These are phyloP conservation scores for Thalassiosira exigua DNA, from an alignment of 352 stramenopile species.

Conservation along the genomic window DNA sequence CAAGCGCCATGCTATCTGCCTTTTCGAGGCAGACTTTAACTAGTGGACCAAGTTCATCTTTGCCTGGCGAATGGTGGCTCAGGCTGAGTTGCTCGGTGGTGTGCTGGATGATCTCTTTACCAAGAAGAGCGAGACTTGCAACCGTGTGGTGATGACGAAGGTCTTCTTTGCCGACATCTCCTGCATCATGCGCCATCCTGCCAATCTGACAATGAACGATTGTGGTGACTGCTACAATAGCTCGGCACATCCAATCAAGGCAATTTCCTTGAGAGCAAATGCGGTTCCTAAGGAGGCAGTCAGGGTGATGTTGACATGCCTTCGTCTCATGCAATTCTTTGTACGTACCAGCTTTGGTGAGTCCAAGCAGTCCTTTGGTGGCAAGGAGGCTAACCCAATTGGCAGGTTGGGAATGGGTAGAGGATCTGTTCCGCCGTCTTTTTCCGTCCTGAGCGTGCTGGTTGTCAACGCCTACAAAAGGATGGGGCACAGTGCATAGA, in stretches of 20 bases:
- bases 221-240: slow-evolving; percentile 5
- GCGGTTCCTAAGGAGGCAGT: slow-evolving; percentile 5
- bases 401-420: slow-evolving; percentile 24
- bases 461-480: slow-evolving; percentile 26
- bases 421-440: slow-evolving; percentile 11
- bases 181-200: not conserved
- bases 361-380: slow-evolving; percentile 12
- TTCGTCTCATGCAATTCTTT: slow-evolving; percentile 7
- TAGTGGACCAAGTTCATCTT: slow-evolving; percentile 25
- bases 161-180: slow-evolving; percentile 16
- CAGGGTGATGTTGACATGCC: slow-evolving; percentile 4
- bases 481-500: slow-evolving; percentile 9
- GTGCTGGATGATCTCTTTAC: slow-evolving; percentile 30
- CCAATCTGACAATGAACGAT: not conserved
- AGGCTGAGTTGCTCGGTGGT: not conserved
- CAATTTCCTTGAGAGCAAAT: not conserved
- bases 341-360: not conserved
- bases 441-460: slow-evolving; percentile 3
- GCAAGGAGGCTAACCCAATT: slow-evolving; percentile 5
- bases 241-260: not conserved
- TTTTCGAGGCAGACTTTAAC: slow-evolving; percentile 47
- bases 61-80: not conserved
- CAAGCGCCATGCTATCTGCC: slow-evolving; percentile 28
- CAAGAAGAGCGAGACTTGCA: not conserved
- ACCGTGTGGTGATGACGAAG: slow-evolving; percentile 5